phyloP scores from a whole-genome alignment of 129 eudicot genomes.

The Arctium lappa region DNA sequence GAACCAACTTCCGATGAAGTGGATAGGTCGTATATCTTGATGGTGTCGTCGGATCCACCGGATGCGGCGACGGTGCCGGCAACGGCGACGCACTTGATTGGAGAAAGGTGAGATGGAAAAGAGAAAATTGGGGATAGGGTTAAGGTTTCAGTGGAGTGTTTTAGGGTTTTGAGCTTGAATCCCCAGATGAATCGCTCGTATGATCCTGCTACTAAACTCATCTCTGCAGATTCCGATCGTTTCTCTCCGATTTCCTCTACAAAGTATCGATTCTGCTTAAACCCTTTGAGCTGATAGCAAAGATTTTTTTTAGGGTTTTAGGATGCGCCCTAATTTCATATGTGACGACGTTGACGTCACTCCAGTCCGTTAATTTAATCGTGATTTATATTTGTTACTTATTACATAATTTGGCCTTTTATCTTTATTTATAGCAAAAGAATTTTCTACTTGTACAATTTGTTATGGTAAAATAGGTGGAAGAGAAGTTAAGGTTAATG shows the following conservation, averaged over 20 bases:
- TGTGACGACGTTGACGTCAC: background rate
- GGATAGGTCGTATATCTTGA: slow-evolving; percentile 88
- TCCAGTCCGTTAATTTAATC: background rate
- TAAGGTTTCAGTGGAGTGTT: slow-evolving; percentile 43
- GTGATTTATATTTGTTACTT: too few relatives aligned
- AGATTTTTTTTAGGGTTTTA: background rate
- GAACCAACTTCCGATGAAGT: slow-evolving; percentile 80
- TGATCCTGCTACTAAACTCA: slow-evolving; percentile 88
- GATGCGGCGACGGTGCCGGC: slow-evolving; percentile 83
- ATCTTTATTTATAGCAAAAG: too few relatives aligned
- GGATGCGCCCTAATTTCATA: background rate
- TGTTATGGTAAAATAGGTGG: too few relatives aligned
- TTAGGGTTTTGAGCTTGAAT: slow-evolving; percentile 60
- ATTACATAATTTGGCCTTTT: too few relatives aligned
- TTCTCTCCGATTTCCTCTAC: background rate
- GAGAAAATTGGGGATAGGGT: slow-evolving; percentile 79
- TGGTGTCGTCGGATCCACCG: slow-evolving; percentile 85
- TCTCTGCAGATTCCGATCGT: slow-evolving; percentile 15
- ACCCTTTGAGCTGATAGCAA: background rate
- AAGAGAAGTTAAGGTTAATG: too few relatives aligned
- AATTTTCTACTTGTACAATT: too few relatives aligned
- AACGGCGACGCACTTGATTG: slow-evolving; percentile 86
- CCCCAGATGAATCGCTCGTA: slow-evolving; percentile 98
- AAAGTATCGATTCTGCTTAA: background rate
- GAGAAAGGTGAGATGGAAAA: slow-evolving; percentile 82